Evolutionary conservation across 305 asterid genomes (phyloP), one percentile per base, ranked within the genome.

Genomic region (Solanum hybrid): DNA sequence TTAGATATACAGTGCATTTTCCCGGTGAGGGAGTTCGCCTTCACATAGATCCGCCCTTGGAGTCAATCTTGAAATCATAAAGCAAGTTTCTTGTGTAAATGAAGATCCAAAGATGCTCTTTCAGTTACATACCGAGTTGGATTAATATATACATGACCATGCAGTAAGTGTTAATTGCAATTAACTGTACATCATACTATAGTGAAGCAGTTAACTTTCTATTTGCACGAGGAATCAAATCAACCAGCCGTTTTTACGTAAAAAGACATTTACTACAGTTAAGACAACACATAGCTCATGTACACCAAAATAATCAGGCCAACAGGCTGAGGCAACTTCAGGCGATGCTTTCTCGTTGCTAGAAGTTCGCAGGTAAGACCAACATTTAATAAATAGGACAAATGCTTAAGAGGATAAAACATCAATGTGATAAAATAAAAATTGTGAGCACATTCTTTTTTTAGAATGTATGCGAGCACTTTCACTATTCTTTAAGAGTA

Each of bases 61-160:
- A 35, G 51, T 82, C 87, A 46, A 82, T 82, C 87, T 64, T 32
- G 51, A 85, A 85, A 60, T 22, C 77, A 34, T 34, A 56, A 51
- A 84, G 31, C 46, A 56, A 32, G 51, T 85, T 60, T 32, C 77
- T 60, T 60, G 56, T 60, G 76, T 32, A 56, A 56, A 42, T 56
- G 34, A 60, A 60, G 88, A 85, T 60, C 88, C 88, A 85, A 6
- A 32, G 56, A 60, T 85, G 77, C 88, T 60, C n/a, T 85, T 85
- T 60, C 77, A 60, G 88, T 85, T 85, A 35, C 78, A 60, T 34
- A 85, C 29, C 2, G 31, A 31, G 56, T 85, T 60, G 88, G 13
- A 9, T 34, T 85, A 24, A 85, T n/a, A 40, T 34, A 32, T 85
- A 34, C 34, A 85, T 60, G 78, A 85, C 77, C 56, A 32, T 34